Evolutionary conservation across 768 basidiomycete genomes (phyloP).

Genomic region (Hortiboletus campestris): DNA sequence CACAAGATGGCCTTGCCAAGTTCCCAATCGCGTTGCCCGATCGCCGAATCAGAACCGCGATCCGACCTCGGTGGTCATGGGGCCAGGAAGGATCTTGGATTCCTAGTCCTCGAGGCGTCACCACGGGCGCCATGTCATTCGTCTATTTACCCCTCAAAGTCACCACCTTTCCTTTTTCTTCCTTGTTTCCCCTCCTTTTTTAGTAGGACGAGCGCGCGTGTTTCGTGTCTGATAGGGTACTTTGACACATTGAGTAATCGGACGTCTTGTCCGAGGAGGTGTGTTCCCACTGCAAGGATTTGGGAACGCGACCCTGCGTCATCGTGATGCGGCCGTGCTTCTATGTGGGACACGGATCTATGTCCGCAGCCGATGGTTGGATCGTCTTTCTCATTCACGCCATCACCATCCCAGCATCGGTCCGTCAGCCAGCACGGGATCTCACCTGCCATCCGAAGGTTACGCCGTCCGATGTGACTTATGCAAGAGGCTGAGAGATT

Average conservation of each 20-base stretch:
- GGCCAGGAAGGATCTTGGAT: not conserved
- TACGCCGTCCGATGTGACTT: not conserved
- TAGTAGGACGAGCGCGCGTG: not conserved
- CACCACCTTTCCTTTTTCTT: not conserved
- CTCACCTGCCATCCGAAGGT: not conserved
- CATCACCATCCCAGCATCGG: not conserved
- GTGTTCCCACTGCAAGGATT: not conserved
- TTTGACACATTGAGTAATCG: not conserved
- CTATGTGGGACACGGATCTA: not conserved
- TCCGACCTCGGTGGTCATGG: not conserved
- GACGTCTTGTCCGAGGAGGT: not conserved
- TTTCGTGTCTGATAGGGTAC: not conserved
- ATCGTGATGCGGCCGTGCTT: not conserved
- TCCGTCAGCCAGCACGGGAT: not conserved
- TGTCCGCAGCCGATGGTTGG: not conserved
- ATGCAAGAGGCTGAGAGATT: not conserved
- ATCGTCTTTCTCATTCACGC: not conserved
- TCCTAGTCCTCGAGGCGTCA: not conserved
- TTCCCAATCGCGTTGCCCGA: conserved; percentile 1
- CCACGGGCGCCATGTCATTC: not conserved
- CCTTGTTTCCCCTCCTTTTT: not conserved
- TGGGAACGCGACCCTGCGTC: not conserved
- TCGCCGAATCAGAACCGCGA: conserved; percentile 1
- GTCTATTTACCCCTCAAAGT: conserved; percentile 3
- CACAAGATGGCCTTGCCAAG: not conserved